Base-by-base conservation (phyloP, 768 basidiomycete species). In the Mycena maculata region DNA sequence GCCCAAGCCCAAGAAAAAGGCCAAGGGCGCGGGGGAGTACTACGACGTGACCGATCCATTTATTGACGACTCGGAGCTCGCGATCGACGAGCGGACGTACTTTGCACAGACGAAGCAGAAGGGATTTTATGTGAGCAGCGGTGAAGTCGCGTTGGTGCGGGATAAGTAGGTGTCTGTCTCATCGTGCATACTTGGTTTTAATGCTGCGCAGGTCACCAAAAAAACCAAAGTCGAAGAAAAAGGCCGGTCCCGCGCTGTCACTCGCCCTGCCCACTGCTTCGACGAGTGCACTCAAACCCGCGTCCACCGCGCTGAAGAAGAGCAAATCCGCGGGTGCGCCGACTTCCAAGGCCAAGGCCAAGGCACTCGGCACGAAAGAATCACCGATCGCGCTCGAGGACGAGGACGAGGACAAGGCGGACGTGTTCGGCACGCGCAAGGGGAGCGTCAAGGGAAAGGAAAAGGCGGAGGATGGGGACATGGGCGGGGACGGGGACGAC, bases 31-130 rank as follows among this genome's bases (percentile, higher is more conserved):
- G 0, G 80, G 88, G 23, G 93, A 92, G 75, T 94, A 95, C 73
- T 99, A 99, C 83, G 97, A 99, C 80, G 83, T 90, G 22, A 81
- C 85, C 0, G 98, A 99, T 80, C 92, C 94, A 0, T 99, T 99
- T 81, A 98, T 99, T 75, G 98, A 99, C 83, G 98, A 99, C 79
- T 94, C 95, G 2, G 97, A 99, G 75, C 83, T 97, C 61, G 90
- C 88, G 27, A 81, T 96, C 49, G 96, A 99, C 81, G 90, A 96
- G 75, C 90, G 97, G 6, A 95, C 92, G 2, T 94, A 87, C 80
- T 93, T 96, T 72, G 94, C 92, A 6, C 90, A 94, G 77, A 97
- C 96, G 6, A 94, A 92, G 77, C 94, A 96, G 73, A 90, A 92
- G 64, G 95, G 94, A 1, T 98, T 96, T 82, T 97, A 96, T 74